Percentiles rank a stretch among this genome's conserved stretches.
These are phyloP conservation scores for Bolboschoenus planiculmis DNA, from an alignment of 176 grass and related monocot species.

Conservation along the genomic window DNA sequence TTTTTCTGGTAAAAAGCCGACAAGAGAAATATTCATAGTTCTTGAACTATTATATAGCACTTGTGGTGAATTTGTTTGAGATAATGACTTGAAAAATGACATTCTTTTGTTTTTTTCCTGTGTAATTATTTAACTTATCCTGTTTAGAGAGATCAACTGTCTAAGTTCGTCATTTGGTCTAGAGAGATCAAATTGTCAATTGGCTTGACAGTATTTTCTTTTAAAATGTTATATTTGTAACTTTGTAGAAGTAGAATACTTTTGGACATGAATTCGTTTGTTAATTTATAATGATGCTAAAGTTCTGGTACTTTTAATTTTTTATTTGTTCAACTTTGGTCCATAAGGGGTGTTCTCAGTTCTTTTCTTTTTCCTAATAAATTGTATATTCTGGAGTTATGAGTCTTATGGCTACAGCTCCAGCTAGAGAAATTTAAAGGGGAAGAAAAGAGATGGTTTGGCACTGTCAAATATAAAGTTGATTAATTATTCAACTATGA, in stretches of 20 bases:
- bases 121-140: slow-evolving; percentile 22
- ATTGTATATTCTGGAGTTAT: not conserved
- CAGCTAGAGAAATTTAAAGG: not conserved
- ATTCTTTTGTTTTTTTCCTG: slow-evolving; percentile 25
- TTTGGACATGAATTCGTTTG: not conserved
- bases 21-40: not conserved
- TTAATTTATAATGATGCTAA: not conserved
- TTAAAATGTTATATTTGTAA: not conserved
- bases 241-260: slow-evolving; percentile 6
- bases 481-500: not conserved
- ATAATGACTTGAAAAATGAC: slow-evolving; percentile 6
- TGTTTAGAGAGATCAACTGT: slow-evolving; percentile 7
- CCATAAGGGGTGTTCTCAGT: not conserved
- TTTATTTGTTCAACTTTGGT: not conserved
- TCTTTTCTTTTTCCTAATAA: too few species aligned
- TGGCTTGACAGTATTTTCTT: not conserved
- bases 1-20: not conserved
- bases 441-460: not conserved
- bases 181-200: slow-evolving; percentile 6
- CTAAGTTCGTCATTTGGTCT: slow-evolving; percentile 10
- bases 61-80: slow-evolving; percentile 11
- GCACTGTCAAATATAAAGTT: not conserved
- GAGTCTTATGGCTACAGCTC: not conserved
- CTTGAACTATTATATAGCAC: not conserved
- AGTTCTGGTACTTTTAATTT: not conserved